Evolutionary conservation across 768 basidiomycete species (phyloP).

Genomic region (Lentinus tigrinus): DNA sequence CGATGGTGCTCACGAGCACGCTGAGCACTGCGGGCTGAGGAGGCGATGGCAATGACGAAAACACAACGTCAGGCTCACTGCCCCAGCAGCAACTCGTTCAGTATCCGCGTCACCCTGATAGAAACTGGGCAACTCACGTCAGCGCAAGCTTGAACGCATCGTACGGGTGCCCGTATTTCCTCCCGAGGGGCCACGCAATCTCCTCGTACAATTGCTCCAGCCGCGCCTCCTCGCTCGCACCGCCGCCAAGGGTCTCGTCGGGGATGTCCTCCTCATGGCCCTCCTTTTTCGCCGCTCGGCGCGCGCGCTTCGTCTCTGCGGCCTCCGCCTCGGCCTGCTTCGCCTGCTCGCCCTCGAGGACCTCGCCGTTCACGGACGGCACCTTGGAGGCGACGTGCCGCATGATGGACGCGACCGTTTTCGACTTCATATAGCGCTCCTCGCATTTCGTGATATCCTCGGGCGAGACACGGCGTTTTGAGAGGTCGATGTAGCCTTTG

Average conservation of each 20-base stretch:
- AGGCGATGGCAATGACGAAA: constrained; percentile 61
- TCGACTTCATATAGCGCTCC: constrained; percentile 97
- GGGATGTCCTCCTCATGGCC: constrained; percentile 44
- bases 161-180: constrained; percentile 92
- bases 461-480: constrained; percentile 95
- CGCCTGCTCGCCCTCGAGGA: constrained; percentile 27
- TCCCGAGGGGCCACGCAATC: constrained; percentile 90
- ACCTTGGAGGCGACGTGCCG: constrained; percentile 86
- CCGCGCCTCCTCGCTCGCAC: constrained; percentile 69
- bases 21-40: constrained; percentile 55
- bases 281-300: constrained; percentile 44
- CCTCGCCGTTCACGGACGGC: constrained; percentile 42
- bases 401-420: constrained; percentile 91
- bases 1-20: constrained; percentile 80
- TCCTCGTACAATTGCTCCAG: constrained; percentile 87
- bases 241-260: constrained; percentile 39
- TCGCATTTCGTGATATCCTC: constrained; percentile 99
- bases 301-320: constrained; percentile 45
- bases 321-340: constrained; percentile 31
- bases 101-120: not conserved
- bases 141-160: constrained; percentile 98
- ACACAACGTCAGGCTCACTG: constrained; percentile 80
- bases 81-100: not conserved
- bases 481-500: constrained; percentile 96
- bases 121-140: constrained; percentile 54